phyloP scores from a whole-genome alignment of 805 yeast genomes.

The Monosporozyma solicola region DNA sequence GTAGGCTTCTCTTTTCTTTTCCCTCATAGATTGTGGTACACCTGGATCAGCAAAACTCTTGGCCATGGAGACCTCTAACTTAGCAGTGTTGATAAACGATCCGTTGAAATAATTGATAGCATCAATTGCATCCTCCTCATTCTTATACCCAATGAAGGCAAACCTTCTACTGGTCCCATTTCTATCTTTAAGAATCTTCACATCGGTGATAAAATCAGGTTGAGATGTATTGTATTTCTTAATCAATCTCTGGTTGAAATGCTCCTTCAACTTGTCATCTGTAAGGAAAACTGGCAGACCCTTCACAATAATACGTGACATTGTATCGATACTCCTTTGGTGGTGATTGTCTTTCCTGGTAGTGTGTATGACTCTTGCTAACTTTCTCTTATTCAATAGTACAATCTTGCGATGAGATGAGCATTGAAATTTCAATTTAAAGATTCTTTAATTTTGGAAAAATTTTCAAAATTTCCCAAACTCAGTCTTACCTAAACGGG shows the following conservation, averaged over 20 bases:
- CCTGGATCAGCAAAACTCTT: conserved; percentile 77
- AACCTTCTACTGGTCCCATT: conserved; percentile 86
- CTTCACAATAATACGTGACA: conserved; percentile 88
- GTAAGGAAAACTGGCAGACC: conserved; percentile 73
- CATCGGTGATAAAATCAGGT: conserved; percentile 72
- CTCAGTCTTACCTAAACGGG: not conserved
- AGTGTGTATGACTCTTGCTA: not conserved
- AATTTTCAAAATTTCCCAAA: not conserved
- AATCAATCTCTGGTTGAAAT: conserved; percentile 40
- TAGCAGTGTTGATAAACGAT: conserved; percentile 76
- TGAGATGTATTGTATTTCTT: conserved; percentile 17
- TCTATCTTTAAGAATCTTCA: conserved; percentile 68
- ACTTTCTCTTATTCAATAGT: not conserved
- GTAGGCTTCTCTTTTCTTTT: conserved; percentile 42
- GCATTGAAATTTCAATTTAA: conserved; percentile 11
- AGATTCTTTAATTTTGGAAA: conserved; percentile 1
- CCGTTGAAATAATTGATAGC: conserved; percentile 71
- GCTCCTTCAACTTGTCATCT: conserved; percentile 62
- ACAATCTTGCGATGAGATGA: conserved; percentile 21
- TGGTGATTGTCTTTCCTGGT: not conserved
- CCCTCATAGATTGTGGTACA: conserved; percentile 59
- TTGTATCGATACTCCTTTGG: conserved; percentile 10
- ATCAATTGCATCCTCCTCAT: conserved; percentile 61
- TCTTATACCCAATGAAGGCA: conserved; percentile 83
- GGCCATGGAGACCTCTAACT: conserved; percentile 71